A percentile compares a stretch with the other conserved stretches of the same genome.
Conservation (phyloP, 352 stramenopile species). For the Hyaloperonospora brassicae region DNA sequence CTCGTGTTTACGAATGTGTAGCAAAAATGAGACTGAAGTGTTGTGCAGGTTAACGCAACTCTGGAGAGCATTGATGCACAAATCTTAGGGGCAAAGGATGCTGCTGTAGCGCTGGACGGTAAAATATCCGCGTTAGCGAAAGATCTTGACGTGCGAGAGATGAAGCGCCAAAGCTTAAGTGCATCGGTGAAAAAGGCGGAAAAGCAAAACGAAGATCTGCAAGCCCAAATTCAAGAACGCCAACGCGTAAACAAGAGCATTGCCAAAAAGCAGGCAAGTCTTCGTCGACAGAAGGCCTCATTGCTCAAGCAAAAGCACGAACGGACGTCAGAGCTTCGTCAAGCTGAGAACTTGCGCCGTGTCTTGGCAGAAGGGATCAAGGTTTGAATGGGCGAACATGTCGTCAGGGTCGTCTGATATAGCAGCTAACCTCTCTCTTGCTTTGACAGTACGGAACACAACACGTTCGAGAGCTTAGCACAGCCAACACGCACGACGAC, state of each 20-base stretch:
- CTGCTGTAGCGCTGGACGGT: conserved; percentile 8
- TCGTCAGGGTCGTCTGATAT: not conserved
- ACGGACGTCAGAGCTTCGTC: conserved; percentile 6
- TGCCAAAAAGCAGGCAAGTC: conserved; percentile 17
- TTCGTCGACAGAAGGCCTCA: conserved; percentile 15
- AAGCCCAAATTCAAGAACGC: conserved; percentile 12
- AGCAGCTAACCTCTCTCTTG: not conserved
- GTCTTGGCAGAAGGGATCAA: conserved; percentile 28
- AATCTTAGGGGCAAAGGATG: conserved; percentile 11
- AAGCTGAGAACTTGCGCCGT: conserved; percentile 18
- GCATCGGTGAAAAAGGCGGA: conserved; percentile 9
- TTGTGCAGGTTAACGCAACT: conserved; percentile 15
- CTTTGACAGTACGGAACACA: conserved; percentile 20
- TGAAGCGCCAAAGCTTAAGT: conserved; percentile 7
- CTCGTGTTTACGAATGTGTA: not conserved
- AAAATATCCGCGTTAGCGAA: conserved; percentile 17
- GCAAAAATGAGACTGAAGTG: conserved; percentile 4
- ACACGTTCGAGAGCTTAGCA: conserved; percentile 9
- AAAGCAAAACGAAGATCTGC: conserved; percentile 11
- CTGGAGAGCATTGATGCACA: conserved; percentile 16
- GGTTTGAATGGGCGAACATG: conserved; percentile 11
- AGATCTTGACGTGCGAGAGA: conserved; percentile 21
- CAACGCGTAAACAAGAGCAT: conserved; percentile 18
- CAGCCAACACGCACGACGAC: conserved; percentile 7
- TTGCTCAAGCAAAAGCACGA: conserved; percentile 22